Percentiles rank a stretch among this genome's conserved stretches.
phyloP scores from a whole-genome alignment of 2,329 filamentous ascomycete species.

The Venturia asperata region DNA sequence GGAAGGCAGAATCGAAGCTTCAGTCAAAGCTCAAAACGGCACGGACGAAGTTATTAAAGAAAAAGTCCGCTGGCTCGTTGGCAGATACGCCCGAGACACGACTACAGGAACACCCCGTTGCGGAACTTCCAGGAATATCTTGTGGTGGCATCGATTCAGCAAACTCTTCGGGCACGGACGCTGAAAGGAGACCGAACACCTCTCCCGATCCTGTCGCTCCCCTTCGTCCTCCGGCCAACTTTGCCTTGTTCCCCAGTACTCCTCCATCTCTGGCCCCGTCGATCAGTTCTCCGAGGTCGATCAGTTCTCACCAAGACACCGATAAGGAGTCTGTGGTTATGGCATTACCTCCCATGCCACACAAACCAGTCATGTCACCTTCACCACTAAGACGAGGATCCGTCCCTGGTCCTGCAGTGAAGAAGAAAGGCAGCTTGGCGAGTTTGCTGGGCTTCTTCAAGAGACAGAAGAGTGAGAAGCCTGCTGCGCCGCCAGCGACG shows the following conservation, averaged over 20 bases:
- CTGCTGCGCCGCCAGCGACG: not conserved
- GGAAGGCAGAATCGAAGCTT: not conserved
- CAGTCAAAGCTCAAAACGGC: not conserved
- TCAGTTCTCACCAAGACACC: slow-evolving; percentile 5
- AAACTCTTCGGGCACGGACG: slow-evolving; percentile 15
- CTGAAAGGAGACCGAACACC: slow-evolving; percentile 7
- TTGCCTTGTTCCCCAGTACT: slow-evolving; percentile 12
- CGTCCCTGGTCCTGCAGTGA: not conserved
- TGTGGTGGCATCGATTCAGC: slow-evolving; percentile 11
- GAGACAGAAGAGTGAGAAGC: slow-evolving; percentile 7
- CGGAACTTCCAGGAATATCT: slow-evolving; percentile 4
- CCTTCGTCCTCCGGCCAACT: not conserved
- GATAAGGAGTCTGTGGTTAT: slow-evolving; percentile 12
- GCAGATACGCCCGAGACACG: not conserved
- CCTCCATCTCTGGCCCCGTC: slow-evolving; percentile 8
- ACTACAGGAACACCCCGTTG: not conserved
- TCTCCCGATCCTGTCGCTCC: slow-evolving; percentile 1
- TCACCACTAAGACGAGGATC: not conserved
- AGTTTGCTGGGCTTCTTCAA: slow-evolving; percentile 2
- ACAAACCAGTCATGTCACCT: not conserved
- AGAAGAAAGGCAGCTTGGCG: slow-evolving; percentile 12
- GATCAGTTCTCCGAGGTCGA: slow-evolving; percentile 3
- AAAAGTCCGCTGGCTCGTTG: not conserved
- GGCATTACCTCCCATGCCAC: slow-evolving; percentile 9
- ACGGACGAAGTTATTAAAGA: not conserved